A percentile compares a stretch with the other conserved stretches of the same genome.
These are phyloP conservation scores for Ustilago hordei DNA, from an alignment of 1,284 basidiomycete genomes.

Conservation along the genomic window DNA sequence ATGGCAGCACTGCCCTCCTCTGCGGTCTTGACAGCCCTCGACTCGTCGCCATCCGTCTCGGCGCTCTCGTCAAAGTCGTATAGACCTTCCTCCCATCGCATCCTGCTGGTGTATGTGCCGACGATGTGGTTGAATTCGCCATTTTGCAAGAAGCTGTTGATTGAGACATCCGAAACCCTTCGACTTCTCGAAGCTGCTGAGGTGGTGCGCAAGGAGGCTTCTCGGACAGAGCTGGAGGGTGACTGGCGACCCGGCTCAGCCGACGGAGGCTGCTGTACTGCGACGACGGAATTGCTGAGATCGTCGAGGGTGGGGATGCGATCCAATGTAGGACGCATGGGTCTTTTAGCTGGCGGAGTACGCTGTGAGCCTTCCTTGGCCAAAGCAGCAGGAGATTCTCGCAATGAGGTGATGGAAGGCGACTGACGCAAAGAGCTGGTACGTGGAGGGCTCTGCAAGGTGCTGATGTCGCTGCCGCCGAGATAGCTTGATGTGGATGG, in stretches of 20 bases:
- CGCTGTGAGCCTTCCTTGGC: conserved; percentile 12
- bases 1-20: conserved; percentile 53
- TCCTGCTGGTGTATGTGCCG: conserved; percentile 35
- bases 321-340: conserved; percentile 18
- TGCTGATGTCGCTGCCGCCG: conserved; percentile 10
- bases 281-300: conserved; percentile 19
- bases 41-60: conserved; percentile 44
- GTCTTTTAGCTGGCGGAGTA: conserved; percentile 11
- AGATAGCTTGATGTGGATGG: conserved; percentile 7
- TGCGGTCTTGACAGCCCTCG: conserved; percentile 41
- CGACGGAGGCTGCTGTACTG: conserved; percentile 16
- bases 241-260: conserved; percentile 10
- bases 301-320: conserved; percentile 24
- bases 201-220: conserved; percentile 26
- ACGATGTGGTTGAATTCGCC: conserved; percentile 47
- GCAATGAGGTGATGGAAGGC: conserved; percentile 22
- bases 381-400: conserved; percentile 10
- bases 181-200: conserved; percentile 25
- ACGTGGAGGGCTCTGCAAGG: conserved; percentile 30
- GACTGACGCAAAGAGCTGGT: conserved; percentile 33
- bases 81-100: conserved; percentile 50
- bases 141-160: conserved; percentile 47
- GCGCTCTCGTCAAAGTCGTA: conserved; percentile 49
- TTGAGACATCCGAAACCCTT: conserved; percentile 35
- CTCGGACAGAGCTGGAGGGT: conserved; percentile 1